Evolutionary conservation across 495 filamentous ascomycete genomes (phyloP).

Genomic region (Corynascus novoguineensis): DNA sequence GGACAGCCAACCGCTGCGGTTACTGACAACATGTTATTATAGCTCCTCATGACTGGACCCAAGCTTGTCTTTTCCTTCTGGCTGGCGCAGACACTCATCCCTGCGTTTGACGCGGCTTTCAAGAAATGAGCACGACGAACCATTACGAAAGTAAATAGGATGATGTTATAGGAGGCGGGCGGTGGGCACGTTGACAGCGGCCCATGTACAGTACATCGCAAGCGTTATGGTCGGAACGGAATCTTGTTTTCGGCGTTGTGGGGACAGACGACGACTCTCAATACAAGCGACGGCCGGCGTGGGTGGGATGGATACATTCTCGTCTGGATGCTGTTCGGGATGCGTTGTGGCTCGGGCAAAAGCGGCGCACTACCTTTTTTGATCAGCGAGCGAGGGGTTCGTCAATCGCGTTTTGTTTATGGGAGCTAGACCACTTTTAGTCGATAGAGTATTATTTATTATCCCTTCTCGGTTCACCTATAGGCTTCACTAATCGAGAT

Average conservation of each 20-base stretch:
- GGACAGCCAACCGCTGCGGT: background rate
- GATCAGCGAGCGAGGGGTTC: background rate
- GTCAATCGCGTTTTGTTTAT: conserved; percentile 2
- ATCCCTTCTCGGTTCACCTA: background rate
- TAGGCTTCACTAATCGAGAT: too few relatives aligned
- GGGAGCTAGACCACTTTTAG: background rate
- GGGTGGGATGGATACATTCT: conserved; percentile 8
- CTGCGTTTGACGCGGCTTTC: conserved; percentile 44
- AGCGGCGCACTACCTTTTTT: background rate
- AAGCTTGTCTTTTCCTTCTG: conserved; percentile 99
- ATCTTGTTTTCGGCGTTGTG: conserved; percentile 14
- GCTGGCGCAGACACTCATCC: conserved; percentile 91
- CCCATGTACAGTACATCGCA: conserved; percentile 6
- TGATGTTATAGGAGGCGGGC: too few relatives aligned
- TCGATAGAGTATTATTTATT: conserved; percentile 9
- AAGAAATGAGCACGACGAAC: background rate
- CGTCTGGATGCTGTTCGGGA: background rate
- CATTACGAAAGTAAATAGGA: background rate
- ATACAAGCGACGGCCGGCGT: conserved; percentile 13
- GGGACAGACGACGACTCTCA: conserved; percentile 4
- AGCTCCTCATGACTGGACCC: conserved; percentile 94
- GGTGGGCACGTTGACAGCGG: background rate
- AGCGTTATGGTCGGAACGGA: conserved; percentile 6
- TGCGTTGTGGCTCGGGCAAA: background rate
- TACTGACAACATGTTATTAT: background rate